Evolutionary conservation across 2,329 filamentous ascomycete species (phyloP), one percentile per base, ranked within the genome.

Genomic region (Mariannaea sp.): DNA sequence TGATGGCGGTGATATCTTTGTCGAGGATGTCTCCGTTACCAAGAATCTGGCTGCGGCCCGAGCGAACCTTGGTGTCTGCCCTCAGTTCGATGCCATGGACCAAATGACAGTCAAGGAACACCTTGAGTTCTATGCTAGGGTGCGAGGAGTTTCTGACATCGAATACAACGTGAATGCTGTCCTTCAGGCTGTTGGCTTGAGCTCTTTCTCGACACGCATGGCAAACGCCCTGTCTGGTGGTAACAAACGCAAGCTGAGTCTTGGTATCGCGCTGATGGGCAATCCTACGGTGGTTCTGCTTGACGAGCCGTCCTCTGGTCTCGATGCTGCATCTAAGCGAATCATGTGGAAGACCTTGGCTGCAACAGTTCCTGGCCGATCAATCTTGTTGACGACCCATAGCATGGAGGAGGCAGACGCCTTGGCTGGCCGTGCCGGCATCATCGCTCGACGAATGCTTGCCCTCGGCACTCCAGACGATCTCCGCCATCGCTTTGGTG

Each of bases 341-440:
- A 82, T 95, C 60, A 96, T 97, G 89, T 97, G 93, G 93, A 84
- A 84, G 51, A 96, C 92, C 0, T 78, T 97, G 1, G 83, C 84
- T 3, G 81, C 85, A 1, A 86, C 92, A 3, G 86, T 88, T 0
- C 82, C 85, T 0, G 91, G 91, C 0, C 83, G 92, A n/a, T 89
- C 87, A 0, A 83, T 97, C 13, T 78, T 97, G 2, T 80, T 97
- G 14, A 97, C 93, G 0, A 97, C 93, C 0, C 93, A 97, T 71
- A 90, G 85, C 42, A 96, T 97, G 92, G 92, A 97, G 70, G 93
- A 97, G 73, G 93, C 92, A 0, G 91, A 96, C 66, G 92, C 92
- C 1, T 79, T 97, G 2, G 92, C 92, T 0, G 85, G 85, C 24
- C 82, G 91, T 1, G 91, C 89, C 0, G 93, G 91, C 10, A 96